These are phyloP conservation scores for Alnus glutinosa DNA, from an alignment of 306 rosid genomes.

Conservation along the genomic window DNA sequence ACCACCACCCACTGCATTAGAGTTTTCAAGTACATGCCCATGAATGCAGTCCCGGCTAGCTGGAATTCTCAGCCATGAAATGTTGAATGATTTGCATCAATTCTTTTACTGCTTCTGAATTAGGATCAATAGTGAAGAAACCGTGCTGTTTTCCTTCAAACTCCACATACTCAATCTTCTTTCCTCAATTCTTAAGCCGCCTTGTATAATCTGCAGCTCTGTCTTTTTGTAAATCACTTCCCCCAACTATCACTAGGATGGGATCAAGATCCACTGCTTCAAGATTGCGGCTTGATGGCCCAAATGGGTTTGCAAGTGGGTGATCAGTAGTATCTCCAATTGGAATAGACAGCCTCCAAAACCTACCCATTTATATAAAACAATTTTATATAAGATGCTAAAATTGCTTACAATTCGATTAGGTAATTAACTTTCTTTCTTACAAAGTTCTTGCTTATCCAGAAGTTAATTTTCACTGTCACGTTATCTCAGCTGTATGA, in stretches of 20 bases:
- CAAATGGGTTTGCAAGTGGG: constrained; percentile 82
- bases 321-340: constrained; percentile 60
- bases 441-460: too few relatives aligned
- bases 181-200: constrained; percentile 63
- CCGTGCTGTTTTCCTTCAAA: constrained; percentile 86
- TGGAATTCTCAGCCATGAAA: constrained; percentile 46
- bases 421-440: too few relatives aligned
- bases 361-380: constrained; percentile 37
- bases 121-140: constrained; percentile 73
- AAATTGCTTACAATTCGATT: too few relatives aligned
- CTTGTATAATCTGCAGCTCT: constrained; percentile 58
- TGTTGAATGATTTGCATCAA: constrained; percentile 57
- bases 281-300: constrained; percentile 49
- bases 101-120: constrained; percentile 46
- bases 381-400: too few relatives aligned
- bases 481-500: too few relatives aligned
- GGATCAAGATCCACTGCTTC: constrained; percentile 58
- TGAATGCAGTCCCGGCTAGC: constrained; percentile 1
- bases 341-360: constrained; percentile 84
- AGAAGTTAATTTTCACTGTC: too few relatives aligned
- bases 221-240: constrained; percentile 69
- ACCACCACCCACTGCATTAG: background rate
- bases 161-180: constrained; percentile 56
- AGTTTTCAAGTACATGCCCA: background rate
- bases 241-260: constrained; percentile 63